Evolutionary conservation across 176 grass and related monocot genomes (phyloP), one percentile per base, ranked within the genome.

Genomic region (Avena atlantica): DNA sequence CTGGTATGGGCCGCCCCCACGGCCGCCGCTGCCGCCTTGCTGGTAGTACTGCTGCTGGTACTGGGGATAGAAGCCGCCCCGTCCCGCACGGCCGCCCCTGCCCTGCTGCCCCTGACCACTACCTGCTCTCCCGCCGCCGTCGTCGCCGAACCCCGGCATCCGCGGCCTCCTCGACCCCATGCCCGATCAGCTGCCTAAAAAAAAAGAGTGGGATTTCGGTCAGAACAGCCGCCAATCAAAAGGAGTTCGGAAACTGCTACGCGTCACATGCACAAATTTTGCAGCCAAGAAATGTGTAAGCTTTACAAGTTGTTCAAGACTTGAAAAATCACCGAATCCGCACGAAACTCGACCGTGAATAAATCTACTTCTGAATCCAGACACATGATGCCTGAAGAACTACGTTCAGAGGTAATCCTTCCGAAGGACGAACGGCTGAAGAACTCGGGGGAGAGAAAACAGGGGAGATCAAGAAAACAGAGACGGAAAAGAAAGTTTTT

Each of bases 121-220:
- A 56, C 56, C 76, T 6, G 57, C 34, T 90, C 81, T 60, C 56
- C 87, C 86, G 19, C 83, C 93, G 45, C 76, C 37, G 70, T 78
- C 76, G 10, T 92, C 90, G 12, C 88, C 90, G 36, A 82, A 23
- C 44, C 76, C 90, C 57, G 64, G 56, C 78, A 70, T 11, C 40
- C 70, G 64, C 8, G 80, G 89, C 55, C 90, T 87, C 69, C 76
- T 91, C 13, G 88, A 88, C 76, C 87, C 93, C 93, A 95, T 95
- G 81, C 34, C 57, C 81, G 72, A 65, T 84, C 15, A 68, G 19
- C 89, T 87, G 58, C 45, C 77, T 50, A 15, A 21, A 5, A 23
- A 23, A 61, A 10, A 19, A 59, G 15, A 78, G 25, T n/a, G 70
- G 60, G 76, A 21, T 9, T 10, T 47, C 37, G 17, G 70, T 48